These are phyloP conservation scores for Microstegium vimineum DNA, from an alignment of 176 grass and related monocot genomes.

Conservation along the genomic window DNA sequence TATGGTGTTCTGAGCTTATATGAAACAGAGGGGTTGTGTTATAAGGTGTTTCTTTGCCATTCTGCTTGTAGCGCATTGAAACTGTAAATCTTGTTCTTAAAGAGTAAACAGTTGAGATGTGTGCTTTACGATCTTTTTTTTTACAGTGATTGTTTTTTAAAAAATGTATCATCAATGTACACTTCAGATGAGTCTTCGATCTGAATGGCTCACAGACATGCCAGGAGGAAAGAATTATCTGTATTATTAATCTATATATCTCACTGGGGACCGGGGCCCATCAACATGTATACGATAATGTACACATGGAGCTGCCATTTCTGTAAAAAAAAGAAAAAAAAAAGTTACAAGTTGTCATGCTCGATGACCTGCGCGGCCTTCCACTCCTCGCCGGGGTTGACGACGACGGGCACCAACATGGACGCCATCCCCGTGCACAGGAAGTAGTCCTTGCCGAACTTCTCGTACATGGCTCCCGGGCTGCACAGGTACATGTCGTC, in stretches of 20 bases:
- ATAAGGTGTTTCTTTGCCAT: neutral
- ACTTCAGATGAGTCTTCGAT: neutral
- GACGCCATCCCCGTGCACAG: constrained; percentile 77
- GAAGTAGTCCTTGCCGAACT: constrained; percentile 68
- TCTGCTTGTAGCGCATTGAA: neutral
- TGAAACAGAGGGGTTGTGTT: neutral
- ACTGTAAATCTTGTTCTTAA: neutral
- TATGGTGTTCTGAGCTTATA: neutral
- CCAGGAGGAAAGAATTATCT: neutral
- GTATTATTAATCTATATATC: neutral
- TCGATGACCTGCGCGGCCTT: constrained; percentile 86
- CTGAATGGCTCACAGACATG: neutral
- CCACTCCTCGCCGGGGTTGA: constrained; percentile 75
- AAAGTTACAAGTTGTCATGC: constrained; percentile 85
- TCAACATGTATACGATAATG: neutral
- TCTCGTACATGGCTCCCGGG: constrained; percentile 59
- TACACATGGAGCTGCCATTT: neutral
- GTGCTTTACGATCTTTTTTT: neutral
- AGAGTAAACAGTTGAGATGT: neutral
- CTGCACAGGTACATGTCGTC: constrained; percentile 78
- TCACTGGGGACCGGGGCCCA: neutral
- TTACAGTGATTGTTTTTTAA: neutral
- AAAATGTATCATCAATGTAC: neutral
- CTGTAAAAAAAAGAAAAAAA: neutral
- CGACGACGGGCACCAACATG: constrained; percentile 77